Base-by-base conservation (phyloP, 371 early-diverging fungal genomes). In the Lichtheimia ornata region DNA sequence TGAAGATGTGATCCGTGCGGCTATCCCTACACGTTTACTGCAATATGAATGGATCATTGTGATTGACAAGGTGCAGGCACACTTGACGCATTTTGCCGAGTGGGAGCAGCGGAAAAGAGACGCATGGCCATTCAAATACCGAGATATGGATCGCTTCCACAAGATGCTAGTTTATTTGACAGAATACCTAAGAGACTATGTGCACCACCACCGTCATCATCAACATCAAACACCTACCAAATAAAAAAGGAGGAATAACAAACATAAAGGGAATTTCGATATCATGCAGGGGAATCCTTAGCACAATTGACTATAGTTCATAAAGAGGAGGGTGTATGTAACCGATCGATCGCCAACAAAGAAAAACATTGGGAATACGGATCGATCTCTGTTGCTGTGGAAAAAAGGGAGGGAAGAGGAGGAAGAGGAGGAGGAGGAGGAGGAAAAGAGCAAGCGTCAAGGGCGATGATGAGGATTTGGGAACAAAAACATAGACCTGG, bases 21-120 rank as follows among this genome's bases (percentile, higher is more conserved):
- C 66, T 2, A 63, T 66, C 6, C 76, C 76, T 5, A 59, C 53
- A 2, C 59, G 68, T 1, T 24, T 75, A 11, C 65, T 67, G 62
- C 61, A 55, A 4, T 35, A 61, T 17, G 68, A 75, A 44, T 75
- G 70, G 70, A 54, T 68, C 3, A 40, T 41, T 0, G 20, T 70
- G 4, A 30, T 70, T 1, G 69, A 66, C 30, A 53, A 63, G 15
- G 41, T 76, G n/a, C 66, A 65, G 43, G 52, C 61, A 27, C 73
- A 72, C 18, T 63, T 76, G 30, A 69, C 69, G 1, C 53, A 64
- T 49, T 65, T 76, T 42, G 76, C 73, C n/a, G 72, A 75, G 40
- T 75, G 72, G 72, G 72, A 75, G 28, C 62, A 65, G 14, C 62
- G 59, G 18, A 72, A 75, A 30, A 51, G 72, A 45, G 64, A 70